phyloP scores from a whole-genome alignment of 345 rosid species.

The Acer negundo region DNA sequence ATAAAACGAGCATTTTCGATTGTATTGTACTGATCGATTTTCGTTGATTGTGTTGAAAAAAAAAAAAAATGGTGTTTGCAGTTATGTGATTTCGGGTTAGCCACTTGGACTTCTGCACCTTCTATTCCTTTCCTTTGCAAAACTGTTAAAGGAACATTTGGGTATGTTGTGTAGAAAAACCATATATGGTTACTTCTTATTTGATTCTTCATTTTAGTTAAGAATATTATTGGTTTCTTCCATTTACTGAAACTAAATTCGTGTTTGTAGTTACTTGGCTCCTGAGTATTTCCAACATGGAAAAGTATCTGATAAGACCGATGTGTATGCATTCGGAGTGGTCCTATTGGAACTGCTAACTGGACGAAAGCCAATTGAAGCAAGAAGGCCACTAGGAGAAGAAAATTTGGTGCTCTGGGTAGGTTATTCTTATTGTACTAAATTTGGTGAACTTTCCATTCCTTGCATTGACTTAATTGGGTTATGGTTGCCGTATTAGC shows the following conservation, averaged over 20 bases:
- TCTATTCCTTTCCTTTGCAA: conserved; percentile 90
- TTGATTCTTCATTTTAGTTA: neutral
- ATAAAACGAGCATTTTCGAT: neutral
- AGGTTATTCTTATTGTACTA: conserved; percentile 32
- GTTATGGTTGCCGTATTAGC: conserved; percentile 19
- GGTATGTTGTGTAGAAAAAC: conserved; percentile 45
- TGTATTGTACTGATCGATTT: neutral
- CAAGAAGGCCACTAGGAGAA: conserved; percentile 75
- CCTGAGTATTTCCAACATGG: conserved; percentile 99
- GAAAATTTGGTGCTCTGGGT: conserved; percentile 96
- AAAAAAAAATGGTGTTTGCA: conserved; percentile 28
- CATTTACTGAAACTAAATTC: neutral
- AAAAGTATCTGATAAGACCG: conserved; percentile 88
- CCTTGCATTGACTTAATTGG: conserved; percentile 35
- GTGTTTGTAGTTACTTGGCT: conserved; percentile 69
- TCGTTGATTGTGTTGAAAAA: neutral
- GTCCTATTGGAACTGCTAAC: conserved; percentile 85
- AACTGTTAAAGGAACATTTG: conserved; percentile 98
- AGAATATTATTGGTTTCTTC: neutral
- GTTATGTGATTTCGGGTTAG: conserved; percentile 96
- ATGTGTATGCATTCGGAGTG: conserved; percentile 95
- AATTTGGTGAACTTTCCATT: conserved; percentile 18
- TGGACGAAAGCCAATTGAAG: conserved; percentile 89
- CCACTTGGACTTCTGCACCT: conserved; percentile 94
- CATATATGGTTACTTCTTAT: neutral